phyloP scores from a whole-genome alignment of 2,329 filamentous ascomycete species.

The Pestalotiopsis fici region DNA sequence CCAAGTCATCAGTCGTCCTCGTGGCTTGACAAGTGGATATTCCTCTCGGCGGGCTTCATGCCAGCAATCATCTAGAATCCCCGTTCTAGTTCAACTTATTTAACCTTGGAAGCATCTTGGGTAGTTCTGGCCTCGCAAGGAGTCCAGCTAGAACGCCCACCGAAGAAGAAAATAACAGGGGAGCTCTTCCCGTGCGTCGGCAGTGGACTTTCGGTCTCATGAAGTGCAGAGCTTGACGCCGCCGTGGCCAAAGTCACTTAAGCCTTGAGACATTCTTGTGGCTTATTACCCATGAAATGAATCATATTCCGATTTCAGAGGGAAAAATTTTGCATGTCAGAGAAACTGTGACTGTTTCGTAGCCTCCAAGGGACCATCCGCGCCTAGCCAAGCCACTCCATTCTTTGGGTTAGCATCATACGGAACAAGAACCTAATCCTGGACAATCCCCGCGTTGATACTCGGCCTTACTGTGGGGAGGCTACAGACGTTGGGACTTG shows the following conservation, averaged over 20 bases:
- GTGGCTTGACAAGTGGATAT: neutral
- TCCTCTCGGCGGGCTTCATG: neutral
- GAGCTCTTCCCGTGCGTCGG: neutral
- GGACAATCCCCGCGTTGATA: conserved; percentile 4
- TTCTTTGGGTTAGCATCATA: neutral
- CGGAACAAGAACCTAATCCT: conserved; percentile 3
- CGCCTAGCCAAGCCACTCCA: conserved; percentile 6
- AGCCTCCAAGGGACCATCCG: conserved; percentile 7
- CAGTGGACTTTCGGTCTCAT: neutral
- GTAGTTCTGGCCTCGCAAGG: neutral
- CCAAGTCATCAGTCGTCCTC: neutral
- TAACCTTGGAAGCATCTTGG: neutral
- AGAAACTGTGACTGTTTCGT: neutral
- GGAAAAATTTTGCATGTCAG: neutral
- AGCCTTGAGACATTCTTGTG: neutral
- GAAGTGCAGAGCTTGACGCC: neutral
- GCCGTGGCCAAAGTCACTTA: neutral
- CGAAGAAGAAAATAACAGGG: neutral
- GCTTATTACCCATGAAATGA: neutral
- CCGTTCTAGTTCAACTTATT: neutral
- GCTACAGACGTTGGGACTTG: conserved; percentile 4
- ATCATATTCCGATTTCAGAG: neutral
- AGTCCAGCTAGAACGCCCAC: neutral
- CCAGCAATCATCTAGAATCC: neutral
- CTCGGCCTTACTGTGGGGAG: conserved; percentile 8